Conservation (phyloP, 75 land plant species). For the Sequoia sempervirens region DNA sequence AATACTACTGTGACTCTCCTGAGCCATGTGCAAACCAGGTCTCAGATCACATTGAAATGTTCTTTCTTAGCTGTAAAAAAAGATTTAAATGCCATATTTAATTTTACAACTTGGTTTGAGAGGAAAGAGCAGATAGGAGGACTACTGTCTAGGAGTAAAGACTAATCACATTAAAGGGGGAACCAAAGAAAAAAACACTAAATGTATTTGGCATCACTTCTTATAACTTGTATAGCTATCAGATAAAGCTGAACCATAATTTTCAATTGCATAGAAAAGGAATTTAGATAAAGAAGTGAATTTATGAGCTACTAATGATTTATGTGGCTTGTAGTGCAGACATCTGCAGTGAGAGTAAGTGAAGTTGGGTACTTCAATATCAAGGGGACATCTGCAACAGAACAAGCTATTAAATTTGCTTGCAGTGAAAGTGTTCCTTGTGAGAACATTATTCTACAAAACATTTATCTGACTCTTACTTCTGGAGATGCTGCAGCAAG, state of each 20-base stretch:
- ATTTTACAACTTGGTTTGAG: not conserved
- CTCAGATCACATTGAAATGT: not conserved
- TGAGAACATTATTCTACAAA: conserved; percentile 50
- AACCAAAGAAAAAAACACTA: no score
- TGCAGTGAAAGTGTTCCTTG: conserved; percentile 92
- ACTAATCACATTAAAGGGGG: no score
- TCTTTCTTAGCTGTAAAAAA: not conserved
- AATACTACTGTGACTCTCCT: conserved; percentile 77
- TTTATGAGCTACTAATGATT: not conserved
- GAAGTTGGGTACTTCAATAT: conserved; percentile 72
- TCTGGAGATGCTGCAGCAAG: conserved; percentile 33
- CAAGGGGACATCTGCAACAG: conserved; percentile 63
- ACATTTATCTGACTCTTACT: conserved; percentile 37
- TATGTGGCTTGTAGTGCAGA: conserved; percentile 31
- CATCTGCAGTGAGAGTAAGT: conserved; percentile 77
- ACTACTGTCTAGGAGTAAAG: no score
- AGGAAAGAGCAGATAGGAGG: not conserved
- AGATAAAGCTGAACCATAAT: no score
- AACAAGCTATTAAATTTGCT: conserved; percentile 63
- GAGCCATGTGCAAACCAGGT: conserved; percentile 65
- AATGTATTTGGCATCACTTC: no score
- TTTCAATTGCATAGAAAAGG: no score
- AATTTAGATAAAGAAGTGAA: no score
- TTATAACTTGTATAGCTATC: no score
- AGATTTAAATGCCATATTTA: not conserved